phyloP scores from a whole-genome alignment of 2,329 filamentous ascomycete species.

The Elsinoe australis region DNA sequence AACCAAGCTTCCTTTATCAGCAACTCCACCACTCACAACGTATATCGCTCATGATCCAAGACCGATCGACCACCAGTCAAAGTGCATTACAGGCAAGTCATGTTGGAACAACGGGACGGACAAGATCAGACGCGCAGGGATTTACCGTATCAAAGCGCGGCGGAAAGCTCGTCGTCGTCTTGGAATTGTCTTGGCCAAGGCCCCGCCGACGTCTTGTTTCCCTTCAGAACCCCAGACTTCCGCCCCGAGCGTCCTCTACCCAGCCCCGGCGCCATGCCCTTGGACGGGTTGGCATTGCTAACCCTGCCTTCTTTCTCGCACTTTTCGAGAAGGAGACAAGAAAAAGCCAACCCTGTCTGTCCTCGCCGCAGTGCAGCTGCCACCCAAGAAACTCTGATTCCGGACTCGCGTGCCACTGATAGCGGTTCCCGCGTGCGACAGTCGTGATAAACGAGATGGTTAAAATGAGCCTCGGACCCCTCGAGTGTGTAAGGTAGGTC shows the following conservation, averaged over 20 bases:
- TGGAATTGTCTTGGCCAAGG: conserved; percentile 4
- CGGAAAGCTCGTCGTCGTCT: conserved; percentile 2
- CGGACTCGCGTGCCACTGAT: conserved; percentile 15
- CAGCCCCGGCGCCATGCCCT: conserved; percentile 10
- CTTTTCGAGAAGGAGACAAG: conserved; percentile 13
- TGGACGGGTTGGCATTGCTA: conserved; percentile 6
- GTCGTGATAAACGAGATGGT: not conserved
- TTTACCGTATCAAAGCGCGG: conserved; percentile 12
- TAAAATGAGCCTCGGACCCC: not conserved
- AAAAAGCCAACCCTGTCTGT: conserved; percentile 1
- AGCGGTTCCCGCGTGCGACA: conserved; percentile 1
- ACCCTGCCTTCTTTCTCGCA: conserved; percentile 1
- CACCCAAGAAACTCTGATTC: not conserved
- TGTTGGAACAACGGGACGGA: conserved; percentile 10
- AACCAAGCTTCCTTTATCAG: conserved; percentile 16
- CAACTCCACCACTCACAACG: conserved; percentile 8
- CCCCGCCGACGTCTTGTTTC: not conserved
- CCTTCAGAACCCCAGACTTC: not conserved
- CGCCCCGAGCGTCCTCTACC: conserved; percentile 3
- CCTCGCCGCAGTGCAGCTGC: not conserved
- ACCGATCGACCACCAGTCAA: conserved; percentile 4
- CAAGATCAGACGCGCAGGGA: not conserved
- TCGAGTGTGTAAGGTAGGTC: not conserved
- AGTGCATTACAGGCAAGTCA: not conserved
- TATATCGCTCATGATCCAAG: not conserved